phyloP scores from a whole-genome alignment of 805 yeast species.

The Schwanniomyces yamadae region DNA sequence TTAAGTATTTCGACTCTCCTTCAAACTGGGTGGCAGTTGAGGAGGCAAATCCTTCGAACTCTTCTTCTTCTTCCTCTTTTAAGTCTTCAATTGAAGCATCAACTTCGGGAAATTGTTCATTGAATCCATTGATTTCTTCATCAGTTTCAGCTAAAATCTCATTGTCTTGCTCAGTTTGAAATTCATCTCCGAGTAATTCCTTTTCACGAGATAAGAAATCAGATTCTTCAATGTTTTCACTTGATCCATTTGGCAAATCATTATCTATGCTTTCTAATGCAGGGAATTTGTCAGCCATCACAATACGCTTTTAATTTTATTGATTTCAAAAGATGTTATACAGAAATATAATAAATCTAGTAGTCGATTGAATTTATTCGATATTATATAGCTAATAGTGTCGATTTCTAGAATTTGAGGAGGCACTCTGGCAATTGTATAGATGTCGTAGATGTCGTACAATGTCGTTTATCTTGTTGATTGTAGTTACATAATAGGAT shows the following conservation, averaged over 20 bases:
- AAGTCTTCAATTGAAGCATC: conserved; percentile 26
- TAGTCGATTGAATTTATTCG: neutral
- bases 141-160: conserved; percentile 43
- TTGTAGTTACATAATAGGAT: too few species aligned
- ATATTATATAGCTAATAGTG: too few species aligned
- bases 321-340: too few species aligned
- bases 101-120: conserved; percentile 64
- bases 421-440: too few species aligned
- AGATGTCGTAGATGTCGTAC: too few species aligned
- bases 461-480: too few species aligned
- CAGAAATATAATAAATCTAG: too few species aligned
- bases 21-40: conserved; percentile 18
- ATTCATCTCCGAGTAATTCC: conserved; percentile 68
- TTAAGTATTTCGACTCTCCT: conserved; percentile 51
- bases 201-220: conserved; percentile 71
- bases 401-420: too few species aligned
- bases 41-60: conserved; percentile 24
- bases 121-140: conserved; percentile 56
- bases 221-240: conserved; percentile 38
- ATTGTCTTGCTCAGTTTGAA: conserved; percentile 61
- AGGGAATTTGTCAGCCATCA: conserved; percentile 77
- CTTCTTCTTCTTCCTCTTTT: conserved; percentile 35
- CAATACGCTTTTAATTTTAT: neutral
- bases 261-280: conserved; percentile 51
- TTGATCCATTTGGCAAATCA: conserved; percentile 26